Evolutionary conservation across 2,329 filamentous ascomycete genomes (phyloP).

Genomic region (Alternaria brassicicola): DNA sequence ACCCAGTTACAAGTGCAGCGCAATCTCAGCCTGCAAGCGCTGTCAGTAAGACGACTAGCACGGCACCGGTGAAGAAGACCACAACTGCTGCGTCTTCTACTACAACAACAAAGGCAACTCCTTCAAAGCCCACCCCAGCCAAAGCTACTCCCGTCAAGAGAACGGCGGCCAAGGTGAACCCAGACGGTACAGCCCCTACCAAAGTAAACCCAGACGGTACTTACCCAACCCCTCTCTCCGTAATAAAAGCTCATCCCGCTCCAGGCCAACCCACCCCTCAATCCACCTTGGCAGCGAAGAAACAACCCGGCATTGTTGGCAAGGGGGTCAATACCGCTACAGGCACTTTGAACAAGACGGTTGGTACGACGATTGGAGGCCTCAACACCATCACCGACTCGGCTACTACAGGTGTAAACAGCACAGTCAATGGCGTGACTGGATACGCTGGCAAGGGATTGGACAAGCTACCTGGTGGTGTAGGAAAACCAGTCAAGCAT

Average conservation of each 20-base stretch:
- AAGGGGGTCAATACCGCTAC: conserved; percentile 44
- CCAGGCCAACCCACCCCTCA: conserved; percentile 31
- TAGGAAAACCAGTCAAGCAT: conserved; percentile 49
- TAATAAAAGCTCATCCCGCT: conserved; percentile 35
- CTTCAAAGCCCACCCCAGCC: conserved; percentile 15
- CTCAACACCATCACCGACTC: conserved; percentile 48
- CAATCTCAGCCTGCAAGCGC: conserved; percentile 11
- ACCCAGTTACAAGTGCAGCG: conserved; percentile 8
- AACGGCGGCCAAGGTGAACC: conserved; percentile 24
- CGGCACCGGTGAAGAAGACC: conserved; percentile 21
- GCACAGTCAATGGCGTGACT: conserved; percentile 47
- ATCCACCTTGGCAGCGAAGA: conserved; percentile 21
- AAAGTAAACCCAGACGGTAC: conserved; percentile 32
- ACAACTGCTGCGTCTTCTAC: conserved; percentile 12
- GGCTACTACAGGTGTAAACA: conserved; percentile 46
- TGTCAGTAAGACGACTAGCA: conserved; percentile 21
- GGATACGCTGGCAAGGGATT: conserved; percentile 48
- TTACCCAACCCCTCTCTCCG: conserved; percentile 35
- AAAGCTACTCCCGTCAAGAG: conserved; percentile 37
- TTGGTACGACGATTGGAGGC: conserved; percentile 42
- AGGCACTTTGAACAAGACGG: conserved; percentile 44
- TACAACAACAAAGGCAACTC: conserved; percentile 11
- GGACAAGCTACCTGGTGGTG: conserved; percentile 42
- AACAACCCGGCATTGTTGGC: conserved; percentile 45
- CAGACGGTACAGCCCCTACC: conserved; percentile 9